Conservation (phyloP, 305 asterid genomes). For the Fraxinus velutina region DNA sequence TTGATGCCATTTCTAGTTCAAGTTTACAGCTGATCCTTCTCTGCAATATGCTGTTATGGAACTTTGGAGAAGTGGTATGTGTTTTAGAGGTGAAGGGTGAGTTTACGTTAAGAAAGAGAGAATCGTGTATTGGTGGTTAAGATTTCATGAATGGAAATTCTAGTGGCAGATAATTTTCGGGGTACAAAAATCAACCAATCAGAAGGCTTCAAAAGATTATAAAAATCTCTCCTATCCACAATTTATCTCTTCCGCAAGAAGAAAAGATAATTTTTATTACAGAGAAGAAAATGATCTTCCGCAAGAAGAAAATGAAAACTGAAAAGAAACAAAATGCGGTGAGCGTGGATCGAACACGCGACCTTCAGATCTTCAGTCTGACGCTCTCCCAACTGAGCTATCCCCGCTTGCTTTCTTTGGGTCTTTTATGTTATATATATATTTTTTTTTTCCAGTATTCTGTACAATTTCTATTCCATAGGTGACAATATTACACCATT, state of each 20-base stretch:
- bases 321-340: slow-evolving; percentile 26
- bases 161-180: slow-evolving; percentile 35
- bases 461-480: too few species aligned
- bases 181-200: slow-evolving; percentile 39
- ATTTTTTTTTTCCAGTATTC: not conserved
- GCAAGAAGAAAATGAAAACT: not conserved
- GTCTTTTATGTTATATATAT: too few species aligned
- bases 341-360: slow-evolving; percentile 95
- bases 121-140: slow-evolving; percentile 36
- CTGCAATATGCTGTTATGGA: not conserved
- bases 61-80: not conserved
- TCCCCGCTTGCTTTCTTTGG: slow-evolving; percentile 44
- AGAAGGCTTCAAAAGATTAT: slow-evolving; percentile 44
- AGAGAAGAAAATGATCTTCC: not conserved
- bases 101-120: slow-evolving; percentile 23
- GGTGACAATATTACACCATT: not conserved
- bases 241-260: slow-evolving; percentile 20
- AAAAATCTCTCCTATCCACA: slow-evolving; percentile 50
- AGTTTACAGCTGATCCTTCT: not conserved
- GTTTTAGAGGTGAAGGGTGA: not conserved
- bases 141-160: slow-evolving; percentile 43
- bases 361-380: slow-evolving; percentile 94
- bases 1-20: slow-evolving; percentile 36
- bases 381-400: slow-evolving; percentile 98
- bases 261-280: not conserved